Conservation (phyloP, 768 basidiomycete genomes). For the Mycena rebaudengoi region DNA sequence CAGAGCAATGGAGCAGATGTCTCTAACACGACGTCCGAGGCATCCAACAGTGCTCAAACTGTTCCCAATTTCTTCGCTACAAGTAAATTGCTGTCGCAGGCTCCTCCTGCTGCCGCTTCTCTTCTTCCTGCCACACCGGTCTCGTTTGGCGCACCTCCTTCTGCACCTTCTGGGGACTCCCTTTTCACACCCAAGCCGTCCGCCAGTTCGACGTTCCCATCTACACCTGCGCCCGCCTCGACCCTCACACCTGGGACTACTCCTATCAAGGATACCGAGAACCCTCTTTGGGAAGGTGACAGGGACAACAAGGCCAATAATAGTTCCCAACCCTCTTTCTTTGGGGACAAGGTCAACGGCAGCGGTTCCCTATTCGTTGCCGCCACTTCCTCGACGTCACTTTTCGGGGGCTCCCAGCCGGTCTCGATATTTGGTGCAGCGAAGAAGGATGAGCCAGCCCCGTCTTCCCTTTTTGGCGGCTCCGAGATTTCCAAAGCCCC, state of each 20-base stretch:
- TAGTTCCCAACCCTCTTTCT: conserved; percentile 14
- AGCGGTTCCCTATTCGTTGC: background rate
- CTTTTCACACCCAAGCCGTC: conserved; percentile 15
- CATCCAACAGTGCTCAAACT: conserved; percentile 4
- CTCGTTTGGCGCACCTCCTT: conserved; percentile 34
- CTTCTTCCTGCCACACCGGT: conserved; percentile 17
- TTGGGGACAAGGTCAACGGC: conserved; percentile 1
- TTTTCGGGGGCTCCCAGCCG: conserved; percentile 11
- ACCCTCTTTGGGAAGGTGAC: conserved; percentile 55
- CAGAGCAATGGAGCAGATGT: background rate
- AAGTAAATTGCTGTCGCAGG: conserved; percentile 56
- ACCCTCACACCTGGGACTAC: conserved; percentile 23
- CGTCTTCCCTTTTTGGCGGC: conserved; percentile 17
- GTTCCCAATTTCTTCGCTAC: conserved; percentile 74
- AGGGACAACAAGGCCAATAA: conserved; percentile 26
- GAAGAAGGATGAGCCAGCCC: conserved; percentile 20
- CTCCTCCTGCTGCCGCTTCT: conserved; percentile 26
- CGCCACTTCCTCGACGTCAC: background rate
- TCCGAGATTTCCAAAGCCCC: conserved; percentile 16
- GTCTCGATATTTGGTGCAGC: conserved; percentile 12
- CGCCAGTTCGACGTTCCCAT: conserved; percentile 14
- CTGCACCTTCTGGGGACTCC: conserved; percentile 20
- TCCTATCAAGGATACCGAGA: conserved; percentile 50
- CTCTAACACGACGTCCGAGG: background rate
- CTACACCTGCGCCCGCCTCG: conserved; percentile 23